Conservation (phyloP, 768 basidiomycete genomes). For the Phlegmacium glaucopus region DNA sequence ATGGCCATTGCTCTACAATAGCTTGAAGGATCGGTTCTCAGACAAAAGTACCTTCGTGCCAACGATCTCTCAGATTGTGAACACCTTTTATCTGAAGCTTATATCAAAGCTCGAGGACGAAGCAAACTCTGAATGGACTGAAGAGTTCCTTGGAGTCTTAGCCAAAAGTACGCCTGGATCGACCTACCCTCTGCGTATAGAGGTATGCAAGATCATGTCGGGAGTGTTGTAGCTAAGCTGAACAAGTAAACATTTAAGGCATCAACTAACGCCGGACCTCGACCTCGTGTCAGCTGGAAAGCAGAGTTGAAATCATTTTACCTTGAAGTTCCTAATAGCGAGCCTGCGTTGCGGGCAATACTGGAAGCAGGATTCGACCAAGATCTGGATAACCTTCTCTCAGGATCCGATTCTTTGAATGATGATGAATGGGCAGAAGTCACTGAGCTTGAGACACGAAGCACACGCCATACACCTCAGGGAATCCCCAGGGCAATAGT, state of each 20-base stretch:
- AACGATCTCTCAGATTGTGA: constrained; percentile 26
- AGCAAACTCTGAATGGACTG: constrained; percentile 31
- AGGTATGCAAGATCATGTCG: constrained; percentile 17
- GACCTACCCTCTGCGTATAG: constrained; percentile 23
- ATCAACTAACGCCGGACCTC: constrained; percentile 7
- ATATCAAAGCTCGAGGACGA: constrained; percentile 31
- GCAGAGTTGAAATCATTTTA: constrained; percentile 23
- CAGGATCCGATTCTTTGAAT: constrained; percentile 3
- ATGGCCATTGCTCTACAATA: constrained; percentile 31
- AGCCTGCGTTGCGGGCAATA: constrained; percentile 20
- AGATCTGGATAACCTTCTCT: constrained; percentile 31
- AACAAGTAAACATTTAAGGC: not conserved
- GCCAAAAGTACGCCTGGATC: constrained; percentile 11
- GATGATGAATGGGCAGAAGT: constrained; percentile 34
- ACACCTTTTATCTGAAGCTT: constrained; percentile 34
- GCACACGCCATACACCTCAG: too few relatives aligned
- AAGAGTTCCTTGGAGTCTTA: constrained; percentile 26
- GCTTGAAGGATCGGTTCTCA: constrained; percentile 26
- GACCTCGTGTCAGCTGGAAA: constrained; percentile 28
- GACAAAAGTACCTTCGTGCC: constrained; percentile 33
- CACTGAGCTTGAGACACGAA: constrained; percentile 11
- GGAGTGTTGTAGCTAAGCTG: not conserved
- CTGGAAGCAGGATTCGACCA: constrained; percentile 30
- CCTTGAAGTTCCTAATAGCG: constrained; percentile 30
- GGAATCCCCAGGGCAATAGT: constrained; percentile 2